Conservation (phyloP, 306 rosid species). For the Castanospermum australe region DNA sequence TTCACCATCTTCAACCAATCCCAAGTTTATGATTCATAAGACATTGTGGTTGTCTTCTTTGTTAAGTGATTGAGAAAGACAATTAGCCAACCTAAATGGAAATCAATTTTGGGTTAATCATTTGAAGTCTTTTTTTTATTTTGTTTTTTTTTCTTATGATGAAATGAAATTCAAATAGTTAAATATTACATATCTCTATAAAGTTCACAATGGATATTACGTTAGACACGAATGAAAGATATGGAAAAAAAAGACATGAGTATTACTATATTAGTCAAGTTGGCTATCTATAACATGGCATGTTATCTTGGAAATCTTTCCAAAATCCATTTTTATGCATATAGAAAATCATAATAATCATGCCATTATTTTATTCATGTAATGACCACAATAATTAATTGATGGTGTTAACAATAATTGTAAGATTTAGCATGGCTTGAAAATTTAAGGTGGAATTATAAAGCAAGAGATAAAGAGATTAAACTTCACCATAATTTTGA, state of each 20-base stretch:
- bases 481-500: not conserved
- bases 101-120: constrained; percentile 11
- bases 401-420: constrained; percentile 12
- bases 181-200: not conserved
- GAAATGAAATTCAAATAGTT: not conserved
- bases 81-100: not conserved
- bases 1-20: not conserved
- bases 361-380: not conserved
- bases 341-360: not conserved
- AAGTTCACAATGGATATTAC: not conserved
- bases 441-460: not conserved
- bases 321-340: not conserved
- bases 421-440: not conserved
- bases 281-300: not conserved
- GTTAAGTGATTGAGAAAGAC: not conserved
- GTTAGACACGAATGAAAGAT: not conserved
- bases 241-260: not conserved
- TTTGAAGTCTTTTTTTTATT: not conserved
- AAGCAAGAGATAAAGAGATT: not conserved
- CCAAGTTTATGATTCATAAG: not conserved
- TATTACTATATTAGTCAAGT: constrained; percentile 24
- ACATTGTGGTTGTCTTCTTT: constrained; percentile 9
- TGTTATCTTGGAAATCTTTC: not conserved
- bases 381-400: not conserved
- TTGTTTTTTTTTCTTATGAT: not conserved